Conservation (phyloP, 371 early-diverging fungal genomes). For the Blakeslea trispora region DNA sequence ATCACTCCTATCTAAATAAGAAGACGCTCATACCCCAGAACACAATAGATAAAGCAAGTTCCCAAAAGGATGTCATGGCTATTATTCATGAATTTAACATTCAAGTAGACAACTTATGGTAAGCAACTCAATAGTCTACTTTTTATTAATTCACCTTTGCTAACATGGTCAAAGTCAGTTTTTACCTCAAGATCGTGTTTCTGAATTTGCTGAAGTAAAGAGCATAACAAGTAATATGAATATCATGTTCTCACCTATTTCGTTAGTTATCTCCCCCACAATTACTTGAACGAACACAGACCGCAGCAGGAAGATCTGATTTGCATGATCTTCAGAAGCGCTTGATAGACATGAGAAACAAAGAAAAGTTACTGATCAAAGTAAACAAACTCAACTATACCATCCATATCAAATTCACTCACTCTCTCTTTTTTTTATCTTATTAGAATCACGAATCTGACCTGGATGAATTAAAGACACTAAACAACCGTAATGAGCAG, state of each 20-base stretch:
- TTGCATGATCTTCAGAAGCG: conserved; percentile 67
- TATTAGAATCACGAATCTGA: conserved; percentile 59
- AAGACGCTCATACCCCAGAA: no score
- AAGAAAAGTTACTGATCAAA: conserved; percentile 56
- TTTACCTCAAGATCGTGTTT: conserved; percentile 94
- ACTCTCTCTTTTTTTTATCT: conserved; percentile 12
- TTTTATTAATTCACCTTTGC: not conserved
- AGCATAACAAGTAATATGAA: no score
- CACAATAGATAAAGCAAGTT: conserved; percentile 60
- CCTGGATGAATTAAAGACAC: conserved; percentile 45
- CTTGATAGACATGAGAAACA: conserved; percentile 62
- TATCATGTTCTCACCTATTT: conserved; percentile 1
- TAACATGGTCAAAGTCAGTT: conserved; percentile 89
- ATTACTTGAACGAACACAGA: conserved; percentile 81
- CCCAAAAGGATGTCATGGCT: conserved; percentile 65
- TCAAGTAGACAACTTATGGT: conserved; percentile 97
- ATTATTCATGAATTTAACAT: conserved; percentile 69
- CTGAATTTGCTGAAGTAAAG: conserved; percentile 90
- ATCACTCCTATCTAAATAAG: no score
- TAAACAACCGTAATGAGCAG: conserved; percentile 61
- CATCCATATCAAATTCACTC: no score
- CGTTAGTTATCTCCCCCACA: conserved; percentile 71
- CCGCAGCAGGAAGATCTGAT: conserved; percentile 76
- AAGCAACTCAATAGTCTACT: not conserved
- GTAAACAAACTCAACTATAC: no score